A percentile compares a stretch with the other conserved stretches of the same genome.
These are phyloP conservation scores for Amanita molliuscula DNA, from an alignment of 768 basidiomycete species.

Conservation along the genomic window DNA sequence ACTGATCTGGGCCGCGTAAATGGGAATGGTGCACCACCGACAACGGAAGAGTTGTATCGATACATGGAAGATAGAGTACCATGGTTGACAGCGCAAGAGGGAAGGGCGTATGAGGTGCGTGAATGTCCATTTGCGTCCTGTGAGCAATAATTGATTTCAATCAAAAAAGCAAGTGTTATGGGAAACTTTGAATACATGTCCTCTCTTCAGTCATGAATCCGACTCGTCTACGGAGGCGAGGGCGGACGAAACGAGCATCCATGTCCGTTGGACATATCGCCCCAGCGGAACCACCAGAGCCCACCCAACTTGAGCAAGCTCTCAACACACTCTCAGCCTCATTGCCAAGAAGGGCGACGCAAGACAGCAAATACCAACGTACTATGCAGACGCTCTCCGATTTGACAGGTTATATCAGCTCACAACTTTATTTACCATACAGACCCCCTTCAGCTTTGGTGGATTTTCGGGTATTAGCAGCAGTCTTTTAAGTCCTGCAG, in stretches of 20 bases:
- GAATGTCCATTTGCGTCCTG: slow-evolving; percentile 3
- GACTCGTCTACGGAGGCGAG: slow-evolving; percentile 10
- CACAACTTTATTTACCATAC: slow-evolving; percentile 55
- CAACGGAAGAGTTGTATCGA: slow-evolving; percentile 50
- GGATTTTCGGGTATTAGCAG: slow-evolving; percentile 14
- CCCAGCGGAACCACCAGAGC: slow-evolving; percentile 20
- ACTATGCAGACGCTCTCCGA: slow-evolving; percentile 58
- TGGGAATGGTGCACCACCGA: slow-evolving; percentile 24
- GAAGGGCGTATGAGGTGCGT: slow-evolving; percentile 41
- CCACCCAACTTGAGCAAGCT: slow-evolving; percentile 28
- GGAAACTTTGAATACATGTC: slow-evolving; percentile 44
- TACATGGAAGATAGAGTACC: slow-evolving; percentile 46
- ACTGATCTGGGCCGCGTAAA: slow-evolving; percentile 33
- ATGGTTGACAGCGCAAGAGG: slow-evolving; percentile 46
- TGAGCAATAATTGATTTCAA: background rate
- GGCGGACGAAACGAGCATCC: slow-evolving; percentile 10
- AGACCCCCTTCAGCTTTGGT: slow-evolving; percentile 20
- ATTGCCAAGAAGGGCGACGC: slow-evolving; percentile 24
- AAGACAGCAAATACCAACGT: slow-evolving; percentile 38
- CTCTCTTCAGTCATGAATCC: slow-evolving; percentile 30
- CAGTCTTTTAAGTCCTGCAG: slow-evolving; percentile 26
- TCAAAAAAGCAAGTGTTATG: slow-evolving; percentile 39
- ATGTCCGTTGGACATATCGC: slow-evolving; percentile 27
- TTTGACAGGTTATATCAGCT: slow-evolving; percentile 71
- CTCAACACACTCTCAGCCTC: slow-evolving; percentile 23